Evolutionary conservation across 2,329 filamentous ascomycete species (phyloP), one percentile per base, ranked within the genome.

Genomic region (Aspergillus brasiliensis): DNA sequence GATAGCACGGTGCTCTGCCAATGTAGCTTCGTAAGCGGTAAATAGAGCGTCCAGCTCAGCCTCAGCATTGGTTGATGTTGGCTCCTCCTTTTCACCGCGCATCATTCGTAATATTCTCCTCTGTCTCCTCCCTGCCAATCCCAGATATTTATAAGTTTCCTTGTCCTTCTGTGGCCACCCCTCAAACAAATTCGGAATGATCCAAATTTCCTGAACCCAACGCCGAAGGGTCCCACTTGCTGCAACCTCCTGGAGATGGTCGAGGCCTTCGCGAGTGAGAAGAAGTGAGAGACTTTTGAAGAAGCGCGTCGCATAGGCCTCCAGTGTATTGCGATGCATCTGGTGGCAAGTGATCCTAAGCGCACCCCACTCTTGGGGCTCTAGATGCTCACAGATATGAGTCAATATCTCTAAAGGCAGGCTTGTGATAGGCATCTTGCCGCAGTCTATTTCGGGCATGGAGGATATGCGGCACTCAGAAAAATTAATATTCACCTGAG

Each of bases 401-500:
- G n/a, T 25, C 31, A 52, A 15, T 2, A 52, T 15, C 34, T 52
- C 49, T 2, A 23, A 2, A 5, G 49, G 49, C 23, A 52, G 49
- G 5, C 17, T 15, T n/a, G 5, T 4, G 23, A 52, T 15, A 5
- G 49, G 13, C 49, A 52, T 52, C 28, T 31, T 31, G 28, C 28
- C 11, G 3, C 4, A 5, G 10, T 13, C 13, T 31, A 31, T 5
- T 31, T 0, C 11, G 11, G 28, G 28, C 28, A 31, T 4, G 1
- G 1, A 13, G 13, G 4, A 31, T 1, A 0, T 1, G 28, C 4
- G 11, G 11, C 1, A 1, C 1, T 31, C 0, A 11, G 5, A 31
- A 31, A 11, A 11, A 31, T 31, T 1, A 13, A 0, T 5, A 31
- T 1, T 31, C 2, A 13, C 11, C 0, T 13, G 28, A 13, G 13